Base-by-base conservation (phyloP, 257 asterid genomes). In the Ligustrum vulgare region DNA sequence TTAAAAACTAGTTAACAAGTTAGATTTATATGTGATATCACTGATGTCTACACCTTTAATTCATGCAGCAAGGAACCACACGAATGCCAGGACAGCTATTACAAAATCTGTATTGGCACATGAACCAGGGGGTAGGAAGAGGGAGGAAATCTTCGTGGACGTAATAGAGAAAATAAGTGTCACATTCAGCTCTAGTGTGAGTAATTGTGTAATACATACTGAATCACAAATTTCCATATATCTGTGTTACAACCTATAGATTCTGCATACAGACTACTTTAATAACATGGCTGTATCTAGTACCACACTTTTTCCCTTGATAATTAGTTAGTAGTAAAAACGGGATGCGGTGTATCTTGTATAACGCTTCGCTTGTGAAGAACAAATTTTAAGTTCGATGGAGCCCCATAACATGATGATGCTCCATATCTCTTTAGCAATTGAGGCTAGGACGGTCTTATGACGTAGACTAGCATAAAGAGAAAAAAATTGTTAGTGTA, bases 61-160 rank as follows among this genome's bases (percentile, higher is more conserved):
- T 73, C 41, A 25, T 83, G 87, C 97, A 95, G 98, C 99, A 93
- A 91, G 98, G 99, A 80, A 88, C 80, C 86, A 93, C 93, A 87
- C 82, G 98, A 78, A 95, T 95, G 99, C 98, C 49, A 8, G 49
- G 49, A 43, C 49, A 43, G 16, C 98, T 78, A 90, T 95, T 82
- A 95, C 99, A 72, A 91, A 95, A 76, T 93, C 99, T 81, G 98
- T 93, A 74, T 97, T 95, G 75, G 97, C 99, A 80, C 84, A 93
- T 87, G 99, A 95, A 78, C 97, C 98, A 12, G 99, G 94, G 68
- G 98, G 99, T 69, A 84, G 93, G 84, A 93, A 85, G 88, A 95
- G 98, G 89, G 99, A 95, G 91, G 99, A 95, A 85, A 93, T 95
- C 58, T 95, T 93, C 75, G 99, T 95, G 82, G 99, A 95, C 84